Base-by-base conservation (phyloP, 140 eudicot genomes). In the Stevia rebaudiana region DNA sequence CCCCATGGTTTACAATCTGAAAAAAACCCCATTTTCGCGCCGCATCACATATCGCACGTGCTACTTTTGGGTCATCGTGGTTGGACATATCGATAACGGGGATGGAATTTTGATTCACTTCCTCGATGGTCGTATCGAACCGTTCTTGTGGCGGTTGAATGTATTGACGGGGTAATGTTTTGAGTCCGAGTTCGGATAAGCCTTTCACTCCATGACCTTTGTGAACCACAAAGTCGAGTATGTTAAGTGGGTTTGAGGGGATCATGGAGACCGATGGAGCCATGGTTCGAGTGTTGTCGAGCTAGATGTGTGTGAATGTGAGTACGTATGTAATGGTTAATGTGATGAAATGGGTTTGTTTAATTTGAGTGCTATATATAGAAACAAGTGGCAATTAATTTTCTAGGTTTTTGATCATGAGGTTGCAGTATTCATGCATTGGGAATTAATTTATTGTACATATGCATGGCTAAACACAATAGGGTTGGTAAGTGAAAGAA, bases 161-260 rank as follows among this genome's bases (percentile, higher is more conserved):
- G 53, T 75, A 75, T 59, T 70, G 75, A n/a, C 53, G 17, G 0
- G 84, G 78, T 43, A 74, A 42, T 3, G 78, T 16, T 18, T 65
- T 15, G 50, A 79, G 84, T 4, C 80, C 78, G 8, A 75, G 33
- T 12, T 79, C 80, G 4, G 80, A 58, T 12, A 79, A 60, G 9
- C 84, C 84, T 53, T 75, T 75, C 9, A 79, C 84, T 69, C 81
- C 84, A 60, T 79, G 30, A 16, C 84, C 81, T 70, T 69, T 55
- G 37, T 70, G 50, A 3, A 79, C 80, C 6, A 63, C 74, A 2
- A 74, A 79, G 17, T 64, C 67, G 0, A 59, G 55, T 9, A 78
- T 22, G 49, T 61, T 56, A 39, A 22, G 57, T 6, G 73, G 33
- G 54, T 11, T 68, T 53, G 65, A 59, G 47, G 15, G 28, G 18